phyloP scores from a whole-genome alignment of 1,139 yeast genomes.

The Geotrichum fermentans region DNA sequence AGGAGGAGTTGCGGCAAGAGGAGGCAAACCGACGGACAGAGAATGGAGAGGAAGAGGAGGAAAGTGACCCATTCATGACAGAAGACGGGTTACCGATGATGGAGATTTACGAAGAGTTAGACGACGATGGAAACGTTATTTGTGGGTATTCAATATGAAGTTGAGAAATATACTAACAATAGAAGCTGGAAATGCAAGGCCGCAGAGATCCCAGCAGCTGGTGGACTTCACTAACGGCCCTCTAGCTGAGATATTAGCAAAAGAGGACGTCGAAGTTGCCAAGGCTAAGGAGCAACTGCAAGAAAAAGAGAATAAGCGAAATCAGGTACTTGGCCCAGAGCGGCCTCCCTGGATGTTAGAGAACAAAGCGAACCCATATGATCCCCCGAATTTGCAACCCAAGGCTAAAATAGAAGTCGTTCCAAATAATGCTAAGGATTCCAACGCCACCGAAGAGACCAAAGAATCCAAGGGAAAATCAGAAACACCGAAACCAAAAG shows the following conservation, averaged over 20 bases:
- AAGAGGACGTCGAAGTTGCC: slow-evolving; percentile 10
- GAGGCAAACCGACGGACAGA: slow-evolving; percentile 16
- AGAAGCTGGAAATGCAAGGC: slow-evolving; percentile 29
- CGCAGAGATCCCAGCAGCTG: slow-evolving; percentile 28
- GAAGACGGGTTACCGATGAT: slow-evolving; percentile 57
- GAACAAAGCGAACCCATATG: slow-evolving; percentile 16
- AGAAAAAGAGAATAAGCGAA: slow-evolving; percentile 16
- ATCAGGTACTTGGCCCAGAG: slow-evolving; percentile 23
- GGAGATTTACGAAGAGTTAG: slow-evolving; percentile 83
- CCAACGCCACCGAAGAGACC: slow-evolving; percentile 1
- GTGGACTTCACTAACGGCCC: slow-evolving; percentile 26
- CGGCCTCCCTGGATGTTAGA: slow-evolving; percentile 20
- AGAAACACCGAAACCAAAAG: background rate
- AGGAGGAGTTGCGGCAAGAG: slow-evolving; percentile 10
- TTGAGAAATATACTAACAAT: slow-evolving; percentile 1
- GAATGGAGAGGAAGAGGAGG: slow-evolving; percentile 18
- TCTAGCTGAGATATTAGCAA: slow-evolving; percentile 19
- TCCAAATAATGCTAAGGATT: slow-evolving; percentile 9
- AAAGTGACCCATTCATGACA: slow-evolving; percentile 26
- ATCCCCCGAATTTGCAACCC: slow-evolving; percentile 8
- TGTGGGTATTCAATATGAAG: slow-evolving; percentile 15
- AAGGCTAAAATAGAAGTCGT: slow-evolving; percentile 1
- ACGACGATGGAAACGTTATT: slow-evolving; percentile 68
- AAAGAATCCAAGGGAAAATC: background rate
- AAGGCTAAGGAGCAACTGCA: slow-evolving; percentile 10